Conservation (phyloP, 495 filamentous ascomycete species). For the Penicillium cataractarum region DNA sequence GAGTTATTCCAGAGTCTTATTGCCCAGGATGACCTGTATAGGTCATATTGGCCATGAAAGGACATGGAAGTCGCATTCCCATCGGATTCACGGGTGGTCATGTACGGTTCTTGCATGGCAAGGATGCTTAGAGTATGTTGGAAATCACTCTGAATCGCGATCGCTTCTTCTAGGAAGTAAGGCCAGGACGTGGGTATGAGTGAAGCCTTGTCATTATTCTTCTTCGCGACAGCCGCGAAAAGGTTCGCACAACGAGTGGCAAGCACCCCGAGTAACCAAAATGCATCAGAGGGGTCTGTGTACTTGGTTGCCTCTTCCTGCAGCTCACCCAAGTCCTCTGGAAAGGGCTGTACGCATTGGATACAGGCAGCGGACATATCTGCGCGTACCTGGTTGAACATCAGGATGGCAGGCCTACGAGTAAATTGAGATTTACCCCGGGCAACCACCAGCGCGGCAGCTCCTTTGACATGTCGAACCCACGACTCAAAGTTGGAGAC, state of each 20-base stretch:
- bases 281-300: slow-evolving; percentile 18
- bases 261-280: slow-evolving; percentile 30
- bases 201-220: slow-evolving; percentile 6
- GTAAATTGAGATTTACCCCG: slow-evolving; percentile 55
- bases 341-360: slow-evolving; percentile 25
- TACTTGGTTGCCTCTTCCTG: slow-evolving; percentile 33
- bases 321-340: slow-evolving; percentile 28
- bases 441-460: slow-evolving; percentile 51
- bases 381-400: slow-evolving; percentile 58
- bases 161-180: slow-evolving; percentile 24
- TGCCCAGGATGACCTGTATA: slow-evolving; percentile 26
- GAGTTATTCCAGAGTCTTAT: slow-evolving; percentile 39
- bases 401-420: slow-evolving; percentile 47
- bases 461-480: slow-evolving; percentile 58
- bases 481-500: slow-evolving; percentile 49
- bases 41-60: slow-evolving; percentile 27
- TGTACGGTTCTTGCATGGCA: slow-evolving; percentile 32
- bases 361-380: slow-evolving; percentile 32
- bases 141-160: slow-evolving; percentile 21
- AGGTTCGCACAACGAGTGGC: slow-evolving; percentile 26
- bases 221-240: slow-evolving; percentile 10
- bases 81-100: slow-evolving; percentile 8
- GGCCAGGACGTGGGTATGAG: slow-evolving; percentile 14
- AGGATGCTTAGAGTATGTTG: slow-evolving; percentile 16
- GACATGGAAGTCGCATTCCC: slow-evolving; percentile 13